Evolutionary conservation across 768 basidiomycete species (phyloP).

Genomic region (Serpula lacrymans): DNA sequence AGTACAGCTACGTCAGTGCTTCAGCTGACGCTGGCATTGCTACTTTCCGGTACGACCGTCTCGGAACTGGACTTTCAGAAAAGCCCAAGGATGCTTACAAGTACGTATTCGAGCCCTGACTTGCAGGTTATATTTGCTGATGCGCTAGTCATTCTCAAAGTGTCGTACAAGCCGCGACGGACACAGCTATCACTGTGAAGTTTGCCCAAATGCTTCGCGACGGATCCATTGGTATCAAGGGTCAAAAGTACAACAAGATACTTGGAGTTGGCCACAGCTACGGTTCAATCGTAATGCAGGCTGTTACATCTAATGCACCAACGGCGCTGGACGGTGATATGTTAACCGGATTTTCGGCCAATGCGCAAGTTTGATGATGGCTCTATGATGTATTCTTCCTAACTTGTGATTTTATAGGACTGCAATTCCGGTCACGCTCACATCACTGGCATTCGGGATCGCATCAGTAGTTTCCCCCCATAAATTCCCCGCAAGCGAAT

Average conservation of each 20-base stretch:
- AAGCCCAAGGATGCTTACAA: conserved; percentile 9
- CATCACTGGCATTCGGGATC: conserved; percentile 2
- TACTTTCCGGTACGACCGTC: conserved; percentile 13
- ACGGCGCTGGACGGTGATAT: conserved; percentile 6
- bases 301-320: conserved; percentile 4
- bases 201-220: conserved; percentile 7
- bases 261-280: conserved; percentile 31
- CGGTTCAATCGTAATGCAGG: conserved; percentile 9
- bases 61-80: conserved; percentile 13
- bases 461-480: conserved; percentile 8
- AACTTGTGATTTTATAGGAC: conserved; percentile 3
- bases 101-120: too few species aligned
- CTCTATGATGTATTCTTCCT: background rate
- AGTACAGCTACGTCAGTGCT: conserved; percentile 12
- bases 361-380: conserved; percentile 2
- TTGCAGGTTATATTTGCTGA: too few species aligned
- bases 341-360: conserved; percentile 4
- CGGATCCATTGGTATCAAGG: conserved; percentile 5
- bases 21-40: conserved; percentile 10
- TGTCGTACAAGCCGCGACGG: conserved; percentile 8
- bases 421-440: background rate
- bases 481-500: conserved; percentile 4
- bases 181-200: conserved; percentile 9
- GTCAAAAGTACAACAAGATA: conserved; percentile 27
- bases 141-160: too few species aligned